Percentiles rank a stretch among this genome's conserved stretches.
phyloP scores from a whole-genome alignment of 306 rosid genomes.

The Corylus americana region DNA sequence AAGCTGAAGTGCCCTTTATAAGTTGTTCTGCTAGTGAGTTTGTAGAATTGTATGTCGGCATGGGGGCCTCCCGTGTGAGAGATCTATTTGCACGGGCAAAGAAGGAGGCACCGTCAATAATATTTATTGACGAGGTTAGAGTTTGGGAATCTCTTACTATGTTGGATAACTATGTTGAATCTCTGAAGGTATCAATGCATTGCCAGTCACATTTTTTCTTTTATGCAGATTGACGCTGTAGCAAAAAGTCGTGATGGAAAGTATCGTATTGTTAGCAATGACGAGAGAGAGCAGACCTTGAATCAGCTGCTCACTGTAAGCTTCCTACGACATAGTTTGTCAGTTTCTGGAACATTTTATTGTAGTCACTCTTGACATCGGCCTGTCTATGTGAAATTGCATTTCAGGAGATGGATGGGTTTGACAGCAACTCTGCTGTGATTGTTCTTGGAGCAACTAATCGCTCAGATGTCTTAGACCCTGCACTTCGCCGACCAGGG shows the following conservation, averaged over 20 bases:
- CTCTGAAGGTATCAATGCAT: constrained; percentile 20
- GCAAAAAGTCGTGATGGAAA: constrained; percentile 99
- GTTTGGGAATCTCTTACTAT: constrained; percentile 8
- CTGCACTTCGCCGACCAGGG: constrained; percentile 98
- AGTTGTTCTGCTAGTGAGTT: constrained; percentile 99
- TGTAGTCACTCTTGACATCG: background rate
- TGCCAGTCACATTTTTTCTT: constrained; percentile 22
- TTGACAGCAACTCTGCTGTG: constrained; percentile 95
- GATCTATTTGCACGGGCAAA: constrained; percentile 99
- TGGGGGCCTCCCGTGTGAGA: constrained; percentile 99
- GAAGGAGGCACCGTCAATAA: constrained; percentile 94
- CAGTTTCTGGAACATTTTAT: constrained; percentile 22
- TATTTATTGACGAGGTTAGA: constrained; percentile 92
- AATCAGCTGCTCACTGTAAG: constrained; percentile 97
- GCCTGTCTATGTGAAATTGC: constrained; percentile 19
- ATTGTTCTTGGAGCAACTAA: constrained; percentile 98
- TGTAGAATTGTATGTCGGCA: constrained; percentile 97
- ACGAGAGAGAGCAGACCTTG: constrained; percentile 97
- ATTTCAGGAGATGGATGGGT: constrained; percentile 98
- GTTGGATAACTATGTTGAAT: constrained; percentile 19
- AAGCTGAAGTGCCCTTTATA: constrained; percentile 96
- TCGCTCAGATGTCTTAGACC: constrained; percentile 88
- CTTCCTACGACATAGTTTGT: constrained; percentile 31
- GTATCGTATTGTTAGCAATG: constrained; percentile 92
- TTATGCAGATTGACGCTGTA: constrained; percentile 92